Percentiles rank a stretch among this genome's conserved stretches.
phyloP scores from a whole-genome alignment of 2,329 filamentous ascomycete genomes.

The Coleophoma crateriformis region DNA sequence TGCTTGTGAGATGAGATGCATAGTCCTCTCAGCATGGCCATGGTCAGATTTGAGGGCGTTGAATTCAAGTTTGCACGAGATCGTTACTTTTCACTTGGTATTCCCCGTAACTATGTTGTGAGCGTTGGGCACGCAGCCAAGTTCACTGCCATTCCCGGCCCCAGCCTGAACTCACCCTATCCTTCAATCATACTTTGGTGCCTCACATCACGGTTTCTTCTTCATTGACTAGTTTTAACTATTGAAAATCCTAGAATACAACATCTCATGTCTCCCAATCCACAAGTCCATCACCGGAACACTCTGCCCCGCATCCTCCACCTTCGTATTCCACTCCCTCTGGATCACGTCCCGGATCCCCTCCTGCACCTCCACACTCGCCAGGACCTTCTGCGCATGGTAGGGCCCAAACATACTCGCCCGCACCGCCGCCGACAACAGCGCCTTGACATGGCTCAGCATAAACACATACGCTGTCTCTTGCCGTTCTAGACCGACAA shows the following conservation, averaged over 20 bases:
- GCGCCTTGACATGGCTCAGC: conserved; percentile 69
- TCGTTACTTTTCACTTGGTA: no score
- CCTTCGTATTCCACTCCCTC: conserved; percentile 49
- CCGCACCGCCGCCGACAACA: conserved; percentile 71
- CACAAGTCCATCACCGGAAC: conserved; percentile 77
- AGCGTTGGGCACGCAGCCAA: no score
- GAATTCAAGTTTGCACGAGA: no score
- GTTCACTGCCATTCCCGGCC: no score
- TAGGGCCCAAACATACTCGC: conserved; percentile 77
- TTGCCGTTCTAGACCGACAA: conserved; percentile 53
- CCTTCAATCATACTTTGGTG: no score
- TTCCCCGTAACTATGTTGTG: no score
- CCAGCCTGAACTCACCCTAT: no score
- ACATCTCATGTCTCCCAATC: conserved; percentile 75
- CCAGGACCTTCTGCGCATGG: conserved; percentile 69
- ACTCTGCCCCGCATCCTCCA: conserved; percentile 67
- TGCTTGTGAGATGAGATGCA: no score
- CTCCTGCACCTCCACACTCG: conserved; percentile 49
- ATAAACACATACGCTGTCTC: conserved; percentile 72
- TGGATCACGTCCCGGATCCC: conserved; percentile 53
- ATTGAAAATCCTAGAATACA: conserved; percentile 85
- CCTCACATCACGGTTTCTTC: no score
- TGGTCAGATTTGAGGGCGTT: no score
- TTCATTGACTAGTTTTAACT: conserved; percentile 40
- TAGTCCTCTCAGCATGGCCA: no score